Evolutionary conservation across 352 stramenopile genomes (phyloP).

Genomic region (Phytophthora tentaculata): DNA sequence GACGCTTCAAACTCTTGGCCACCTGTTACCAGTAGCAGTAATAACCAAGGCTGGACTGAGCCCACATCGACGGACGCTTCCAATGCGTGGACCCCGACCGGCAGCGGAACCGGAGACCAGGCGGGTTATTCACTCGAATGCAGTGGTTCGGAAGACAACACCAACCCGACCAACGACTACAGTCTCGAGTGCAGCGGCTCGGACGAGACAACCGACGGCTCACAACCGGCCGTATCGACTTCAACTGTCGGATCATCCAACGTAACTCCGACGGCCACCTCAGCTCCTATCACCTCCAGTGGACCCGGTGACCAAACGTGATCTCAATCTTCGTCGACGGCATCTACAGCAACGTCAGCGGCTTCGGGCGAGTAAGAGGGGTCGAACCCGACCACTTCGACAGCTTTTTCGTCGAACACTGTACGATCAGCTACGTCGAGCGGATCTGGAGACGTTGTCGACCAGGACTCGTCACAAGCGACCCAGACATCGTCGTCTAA

Average conservation of each 20-base stretch:
- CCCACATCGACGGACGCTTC: not conserved
- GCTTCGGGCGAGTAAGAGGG: conserved; percentile 5
- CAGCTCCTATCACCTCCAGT: conserved; percentile 8
- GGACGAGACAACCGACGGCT: conserved; percentile 8
- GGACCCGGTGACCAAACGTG: conserved; percentile 3
- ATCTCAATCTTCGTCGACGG: not conserved
- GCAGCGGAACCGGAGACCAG: too few relatives aligned
- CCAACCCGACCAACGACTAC: not conserved
- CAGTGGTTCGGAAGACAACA: conserved; percentile 15
- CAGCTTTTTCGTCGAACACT: conserved; percentile 3
- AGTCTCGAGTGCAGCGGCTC: conserved; percentile 28
- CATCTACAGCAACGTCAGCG: conserved; percentile 11
- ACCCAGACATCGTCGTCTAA: conserved; percentile 13
- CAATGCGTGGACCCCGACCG: too few relatives aligned
- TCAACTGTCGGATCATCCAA: conserved; percentile 9
- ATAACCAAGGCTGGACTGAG: not conserved
- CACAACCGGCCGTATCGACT: conserved; percentile 1
- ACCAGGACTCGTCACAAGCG: conserved; percentile 13
- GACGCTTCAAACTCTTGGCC: not conserved
- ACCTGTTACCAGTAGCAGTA: not conserved
- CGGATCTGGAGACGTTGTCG: conserved; percentile 3
- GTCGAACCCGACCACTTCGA: conserved; percentile 7
- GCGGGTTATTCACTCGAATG: conserved; percentile 14
- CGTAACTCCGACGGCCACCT: conserved; percentile 3
- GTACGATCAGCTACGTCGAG: conserved; percentile 3